Base-by-base conservation (phyloP, 2,329 filamentous ascomycete genomes). In the Diplodia scrobiculata region DNA sequence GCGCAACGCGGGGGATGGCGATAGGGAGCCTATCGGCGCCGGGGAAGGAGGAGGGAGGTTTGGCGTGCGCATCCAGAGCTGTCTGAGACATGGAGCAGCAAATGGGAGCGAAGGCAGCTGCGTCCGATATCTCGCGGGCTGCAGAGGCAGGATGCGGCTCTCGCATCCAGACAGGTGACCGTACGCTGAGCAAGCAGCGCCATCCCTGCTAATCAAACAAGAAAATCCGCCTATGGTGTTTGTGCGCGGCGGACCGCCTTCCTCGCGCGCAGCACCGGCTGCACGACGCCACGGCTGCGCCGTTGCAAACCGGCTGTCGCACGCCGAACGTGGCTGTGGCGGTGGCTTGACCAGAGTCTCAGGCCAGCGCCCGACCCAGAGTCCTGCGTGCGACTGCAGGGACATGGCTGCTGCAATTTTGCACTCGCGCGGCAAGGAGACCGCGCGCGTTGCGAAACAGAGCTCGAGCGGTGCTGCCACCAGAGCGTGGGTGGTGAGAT, bases 161-260 rank as follows among this genome's bases (percentile, higher is more conserved):
- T 62, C 58, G 58, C 58, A 62, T 45, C 7, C 29, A 48, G n/a
- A 62, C 58, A 62, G 58, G 27, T 62, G 58, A 62, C 58, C 34
- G 25, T 50, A 47, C 38, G 55, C 54, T 36, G 32, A 45, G 34
- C 7, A 34, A 14, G 55, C 17, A 47, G 55, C 38, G 21, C 9
- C 55, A 59, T 32, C 55, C 55, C 17, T 47, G 55, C 55, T n/a
- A 2, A 47, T 58, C 45, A 59, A 3, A 25, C 25, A n/a, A 62
- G 45, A 62, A 62, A 62, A 27, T 62, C 58, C 58, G 58, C 45
- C 58, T 62, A 62, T 62, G 58, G 58, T 62, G 54, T n/a, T 59
- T 59, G 54, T 41, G 53, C 29, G 29, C 29, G 25, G 25, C 25
- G 25, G 25, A 25, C 25, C 32, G 27, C 29, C 52, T 38, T n/a